Evolutionary conservation across 2,329 filamentous ascomycete species (phyloP), one percentile per base, ranked within the genome.

Genomic region (Neonectria sp.): DNA sequence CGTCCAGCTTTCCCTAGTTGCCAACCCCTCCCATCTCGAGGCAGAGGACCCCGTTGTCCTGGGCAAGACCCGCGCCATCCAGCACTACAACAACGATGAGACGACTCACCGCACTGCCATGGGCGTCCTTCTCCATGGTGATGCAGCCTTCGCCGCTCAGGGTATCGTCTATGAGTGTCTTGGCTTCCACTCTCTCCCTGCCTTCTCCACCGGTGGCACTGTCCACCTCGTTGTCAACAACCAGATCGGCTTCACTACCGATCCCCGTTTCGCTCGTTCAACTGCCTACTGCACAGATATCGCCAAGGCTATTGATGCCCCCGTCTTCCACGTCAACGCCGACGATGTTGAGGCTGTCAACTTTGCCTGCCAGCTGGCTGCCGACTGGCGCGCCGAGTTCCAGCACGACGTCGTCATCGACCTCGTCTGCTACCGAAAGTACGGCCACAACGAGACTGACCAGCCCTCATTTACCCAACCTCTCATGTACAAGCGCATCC

Each of bases 391-490:
- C 78, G 96, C 96, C 69, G 93, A 98, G 86, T 99, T 98, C 89
- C 97, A 97, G 88, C 94, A 95, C 80, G 96, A 99, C 80, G 95
- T 98, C 70, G 95, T 99, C 75, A 94, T 99, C 78, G 96, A 99
- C 82, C 90, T 99, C 77, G 95, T 98, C 79, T 99, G 96, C 89
- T 99, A 99, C 89, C 93, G 96, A 79, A 99, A 98, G 86, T 91
- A 98, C 82, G 96, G 96, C 70, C 96, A 99, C 90, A 99, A 99
- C 85, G 96, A 99, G 87, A 99, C 96, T 12, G 96, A 99, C 80
- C 96, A 99, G 87, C 96, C 96, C 55, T 97, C 95, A 46, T 99
- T 99, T 88, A 99, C 96, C n/a, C 96, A 99, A 82, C 96, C 96
- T 46, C 86, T 98, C 75, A 99, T 99, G 96, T 99, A 99, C 90